These are phyloP conservation scores for Ustilago loliicola DNA, from an alignment of 1,284 basidiomycete genomes.

Conservation along the genomic window DNA sequence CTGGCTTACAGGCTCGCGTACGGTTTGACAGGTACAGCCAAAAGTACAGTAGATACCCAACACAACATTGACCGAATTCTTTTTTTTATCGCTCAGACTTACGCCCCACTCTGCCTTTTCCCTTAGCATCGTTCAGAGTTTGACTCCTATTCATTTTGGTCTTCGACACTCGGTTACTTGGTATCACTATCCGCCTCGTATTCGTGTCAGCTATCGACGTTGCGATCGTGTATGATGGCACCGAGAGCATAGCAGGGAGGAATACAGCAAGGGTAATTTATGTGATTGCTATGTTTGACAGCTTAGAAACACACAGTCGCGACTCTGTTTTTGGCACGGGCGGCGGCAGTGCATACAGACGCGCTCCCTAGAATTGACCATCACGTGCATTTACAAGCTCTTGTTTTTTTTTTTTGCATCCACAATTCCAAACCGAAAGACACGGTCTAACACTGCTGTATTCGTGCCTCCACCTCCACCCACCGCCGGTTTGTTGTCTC, in stretches of 20 bases:
- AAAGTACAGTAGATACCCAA: slow-evolving; percentile 1
- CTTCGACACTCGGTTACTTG: not conserved
- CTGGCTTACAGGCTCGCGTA: not conserved
- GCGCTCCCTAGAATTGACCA: slow-evolving; percentile 1
- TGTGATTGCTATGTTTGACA: slow-evolving; percentile 4
- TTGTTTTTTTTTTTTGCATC: not conserved
- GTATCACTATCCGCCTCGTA: no score
- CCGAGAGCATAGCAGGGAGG: not conserved
- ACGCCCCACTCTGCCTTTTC: not conserved
- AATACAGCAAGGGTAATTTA: not conserved
- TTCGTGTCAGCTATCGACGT: not conserved
- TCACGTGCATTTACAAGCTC: slow-evolving; percentile 17
- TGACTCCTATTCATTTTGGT: not conserved
- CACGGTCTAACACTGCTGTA: not conserved
- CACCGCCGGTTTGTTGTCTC: not conserved
- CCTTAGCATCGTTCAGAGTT: not conserved
- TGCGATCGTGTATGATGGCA: not conserved
- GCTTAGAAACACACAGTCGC: slow-evolving; percentile 3
- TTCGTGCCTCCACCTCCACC: slow-evolving; percentile 3
- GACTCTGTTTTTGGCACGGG: slow-evolving; percentile 6
- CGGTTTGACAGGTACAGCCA: slow-evolving; percentile 1
- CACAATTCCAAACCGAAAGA: not conserved
- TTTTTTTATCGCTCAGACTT: not conserved
- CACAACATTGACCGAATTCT: slow-evolving; percentile 7
- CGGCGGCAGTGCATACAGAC: slow-evolving; percentile 10